Evolutionary conservation across 345 rosid genomes (phyloP).

Genomic region (Hibiscus trionum): DNA sequence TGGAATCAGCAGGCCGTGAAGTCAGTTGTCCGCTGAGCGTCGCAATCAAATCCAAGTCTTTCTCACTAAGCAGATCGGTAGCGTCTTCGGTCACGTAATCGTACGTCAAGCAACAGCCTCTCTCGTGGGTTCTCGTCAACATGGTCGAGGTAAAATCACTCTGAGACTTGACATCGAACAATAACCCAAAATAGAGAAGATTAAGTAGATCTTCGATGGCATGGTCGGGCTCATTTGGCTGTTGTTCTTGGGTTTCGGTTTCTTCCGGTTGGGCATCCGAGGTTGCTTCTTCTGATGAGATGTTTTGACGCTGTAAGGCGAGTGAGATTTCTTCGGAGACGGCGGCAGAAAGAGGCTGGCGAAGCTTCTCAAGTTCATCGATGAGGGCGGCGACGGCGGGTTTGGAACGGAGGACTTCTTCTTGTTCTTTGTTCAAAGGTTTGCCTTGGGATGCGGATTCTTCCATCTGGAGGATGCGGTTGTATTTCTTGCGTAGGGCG

Average conservation of each 20-base stretch:
- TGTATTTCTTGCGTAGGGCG: conserved; percentile 76
- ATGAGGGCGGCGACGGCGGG: conserved; percentile 51
- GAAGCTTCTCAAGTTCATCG: conserved; percentile 90
- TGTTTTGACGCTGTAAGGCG: conserved; percentile 22
- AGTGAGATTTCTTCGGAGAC: conserved; percentile 64
- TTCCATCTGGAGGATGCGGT: conserved; percentile 80
- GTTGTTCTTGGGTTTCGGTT: not conserved
- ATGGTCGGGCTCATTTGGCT: conserved; percentile 10
- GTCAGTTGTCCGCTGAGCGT: conserved; percentile 46
- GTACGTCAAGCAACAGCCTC: conserved; percentile 84
- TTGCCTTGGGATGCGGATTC: conserved; percentile 75
- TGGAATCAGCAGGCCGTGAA: conserved; percentile 71
- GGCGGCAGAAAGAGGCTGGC: conserved; percentile 55
- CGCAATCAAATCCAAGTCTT: conserved; percentile 76
- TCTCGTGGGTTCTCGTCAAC: conserved; percentile 79
- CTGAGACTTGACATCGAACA: conserved; percentile 82
- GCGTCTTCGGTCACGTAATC: conserved; percentile 89
- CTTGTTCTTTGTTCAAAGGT: conserved; percentile 71
- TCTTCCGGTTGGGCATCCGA: not conserved
- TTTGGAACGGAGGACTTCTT: conserved; percentile 80
- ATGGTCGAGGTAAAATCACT: conserved; percentile 64
- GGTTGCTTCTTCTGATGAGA: conserved; percentile 13
- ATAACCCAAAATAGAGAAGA: conserved; percentile 66
- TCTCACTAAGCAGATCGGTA: conserved; percentile 76
- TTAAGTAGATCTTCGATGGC: conserved; percentile 62